phyloP scores from a whole-genome alignment of 805 yeast genomes.

The Limtongia smithiae region DNA sequence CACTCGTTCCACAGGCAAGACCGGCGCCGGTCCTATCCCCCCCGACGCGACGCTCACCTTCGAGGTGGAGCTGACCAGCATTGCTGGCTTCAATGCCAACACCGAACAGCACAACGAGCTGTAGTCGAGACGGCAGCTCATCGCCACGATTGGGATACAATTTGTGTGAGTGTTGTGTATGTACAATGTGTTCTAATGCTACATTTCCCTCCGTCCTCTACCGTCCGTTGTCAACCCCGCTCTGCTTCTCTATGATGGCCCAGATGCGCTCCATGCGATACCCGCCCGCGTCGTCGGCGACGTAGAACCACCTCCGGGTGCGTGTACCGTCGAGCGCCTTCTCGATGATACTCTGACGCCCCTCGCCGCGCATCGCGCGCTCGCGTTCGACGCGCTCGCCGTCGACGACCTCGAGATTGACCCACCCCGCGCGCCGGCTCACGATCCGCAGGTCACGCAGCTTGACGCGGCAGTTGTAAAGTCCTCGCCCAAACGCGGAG shows the following conservation, averaged over 20 bases:
- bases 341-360: slow-evolving; percentile 11
- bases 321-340: slow-evolving; percentile 22
- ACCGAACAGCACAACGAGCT: too few relatives aligned
- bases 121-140: too few relatives aligned
- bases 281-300: slow-evolving; percentile 75
- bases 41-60: slow-evolving; percentile 52
- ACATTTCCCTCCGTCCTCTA: not conserved
- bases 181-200: not conserved
- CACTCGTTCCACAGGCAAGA: not conserved
- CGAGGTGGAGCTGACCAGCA: slow-evolving; percentile 59
- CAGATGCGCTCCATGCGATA: slow-evolving; percentile 78
- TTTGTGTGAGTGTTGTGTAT: too few relatives aligned
- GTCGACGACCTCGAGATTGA: slow-evolving; percentile 44
- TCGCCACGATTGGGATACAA: too few relatives aligned
- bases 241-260: slow-evolving; percentile 72
- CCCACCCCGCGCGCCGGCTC: slow-evolving; percentile 48
- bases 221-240: slow-evolving; percentile 68
- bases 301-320: slow-evolving; percentile 46
- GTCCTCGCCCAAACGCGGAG: slow-evolving; percentile 60
- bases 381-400: slow-evolving; percentile 34
- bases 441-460: slow-evolving; percentile 45
- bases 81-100: slow-evolving; percentile 32
- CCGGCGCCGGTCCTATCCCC: not conserved
- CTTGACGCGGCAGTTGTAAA: slow-evolving; percentile 58
- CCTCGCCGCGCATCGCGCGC: slow-evolving; percentile 4